A percentile compares a stretch with the other conserved stretches of the same genome.
phyloP scores from a whole-genome alignment of 371 early-diverging fungal genomes.

The Mortierella sp. region DNA sequence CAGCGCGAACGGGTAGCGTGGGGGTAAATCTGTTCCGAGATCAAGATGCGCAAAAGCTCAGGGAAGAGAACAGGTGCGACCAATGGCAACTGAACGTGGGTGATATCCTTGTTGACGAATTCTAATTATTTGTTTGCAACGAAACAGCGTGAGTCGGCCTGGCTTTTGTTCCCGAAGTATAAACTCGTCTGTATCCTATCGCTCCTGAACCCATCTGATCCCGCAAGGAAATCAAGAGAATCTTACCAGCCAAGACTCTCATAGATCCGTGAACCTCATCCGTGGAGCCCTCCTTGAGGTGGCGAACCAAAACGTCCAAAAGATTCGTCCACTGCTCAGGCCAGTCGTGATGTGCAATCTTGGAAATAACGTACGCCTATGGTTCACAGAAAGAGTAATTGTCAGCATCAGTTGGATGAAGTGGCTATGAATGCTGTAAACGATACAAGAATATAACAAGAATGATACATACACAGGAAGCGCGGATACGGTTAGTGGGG shows the following conservation, averaged over 20 bases:
- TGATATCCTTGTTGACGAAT: slow-evolving; percentile 89
- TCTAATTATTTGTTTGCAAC: slow-evolving; percentile 60
- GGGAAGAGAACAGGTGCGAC: slow-evolving; percentile 87
- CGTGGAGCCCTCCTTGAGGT: slow-evolving; percentile 75
- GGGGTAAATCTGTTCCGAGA: slow-evolving; percentile 71
- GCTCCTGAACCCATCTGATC: background rate
- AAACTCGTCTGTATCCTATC: background rate
- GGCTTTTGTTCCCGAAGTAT: no score
- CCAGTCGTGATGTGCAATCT: slow-evolving; percentile 94
- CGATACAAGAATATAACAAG: background rate
- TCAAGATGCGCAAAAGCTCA: slow-evolving; percentile 84
- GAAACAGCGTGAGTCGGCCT: background rate
- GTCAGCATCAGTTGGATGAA: background rate
- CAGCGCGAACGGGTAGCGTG: slow-evolving; percentile 84
- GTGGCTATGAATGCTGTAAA: background rate
- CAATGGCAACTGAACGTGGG: slow-evolving; percentile 87
- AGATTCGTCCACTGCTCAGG: slow-evolving; percentile 97
- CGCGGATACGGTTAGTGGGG: slow-evolving; percentile 53
- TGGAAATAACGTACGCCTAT: slow-evolving; percentile 88
- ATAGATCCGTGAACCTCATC: slow-evolving; percentile 91
- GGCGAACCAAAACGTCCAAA: slow-evolving; percentile 80
- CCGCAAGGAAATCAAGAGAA: background rate
- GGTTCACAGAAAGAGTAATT: background rate
- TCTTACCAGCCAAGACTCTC: slow-evolving; percentile 78
- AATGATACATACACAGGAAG: slow-evolving; percentile 40